phyloP scores from a whole-genome alignment of 441 rosid species.

The Erysimum cheiri region DNA sequence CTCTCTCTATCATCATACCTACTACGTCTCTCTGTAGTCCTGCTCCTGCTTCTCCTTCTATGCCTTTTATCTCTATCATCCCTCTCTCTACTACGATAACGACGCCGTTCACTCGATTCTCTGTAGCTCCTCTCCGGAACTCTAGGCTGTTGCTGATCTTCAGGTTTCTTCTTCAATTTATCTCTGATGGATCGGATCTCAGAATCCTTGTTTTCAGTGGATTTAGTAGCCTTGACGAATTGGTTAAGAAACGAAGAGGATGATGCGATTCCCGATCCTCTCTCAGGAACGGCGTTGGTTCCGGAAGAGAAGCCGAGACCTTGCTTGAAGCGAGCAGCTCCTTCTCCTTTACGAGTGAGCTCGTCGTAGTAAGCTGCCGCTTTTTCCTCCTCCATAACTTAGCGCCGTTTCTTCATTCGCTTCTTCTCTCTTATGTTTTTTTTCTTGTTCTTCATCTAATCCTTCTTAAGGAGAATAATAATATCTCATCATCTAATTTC shows the following conservation, averaged over 20 bases:
- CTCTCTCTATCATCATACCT: conserved; percentile 34
- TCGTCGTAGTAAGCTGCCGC: conserved; percentile 95
- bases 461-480: no score
- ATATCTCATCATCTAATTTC: no score
- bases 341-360: conserved; percentile 86
- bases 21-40: conserved; percentile 39
- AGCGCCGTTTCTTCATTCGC: no score
- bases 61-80: conserved; percentile 43
- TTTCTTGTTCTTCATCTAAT: no score
- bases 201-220: conserved; percentile 54
- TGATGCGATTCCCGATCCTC: conserved; percentile 55
- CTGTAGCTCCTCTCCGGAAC: conserved; percentile 47
- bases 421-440: no score
- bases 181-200: conserved; percentile 71
- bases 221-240: conserved; percentile 69
- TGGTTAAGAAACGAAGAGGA: conserved; percentile 71
- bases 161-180: conserved; percentile 66
- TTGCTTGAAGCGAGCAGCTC: conserved; percentile 95
- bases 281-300: conserved; percentile 48
- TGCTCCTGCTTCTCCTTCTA: conserved; percentile 49
- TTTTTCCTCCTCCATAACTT: conserved; percentile 87
- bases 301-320: conserved; percentile 84
- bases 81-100: conserved; percentile 53
- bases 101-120: conserved; percentile 48
- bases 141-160: conserved; percentile 42